Evolutionary conservation across 371 early-diverging fungal genomes (phyloP), one percentile per base, ranked within the genome.

Genomic region (Rhizopus delemar): DNA sequence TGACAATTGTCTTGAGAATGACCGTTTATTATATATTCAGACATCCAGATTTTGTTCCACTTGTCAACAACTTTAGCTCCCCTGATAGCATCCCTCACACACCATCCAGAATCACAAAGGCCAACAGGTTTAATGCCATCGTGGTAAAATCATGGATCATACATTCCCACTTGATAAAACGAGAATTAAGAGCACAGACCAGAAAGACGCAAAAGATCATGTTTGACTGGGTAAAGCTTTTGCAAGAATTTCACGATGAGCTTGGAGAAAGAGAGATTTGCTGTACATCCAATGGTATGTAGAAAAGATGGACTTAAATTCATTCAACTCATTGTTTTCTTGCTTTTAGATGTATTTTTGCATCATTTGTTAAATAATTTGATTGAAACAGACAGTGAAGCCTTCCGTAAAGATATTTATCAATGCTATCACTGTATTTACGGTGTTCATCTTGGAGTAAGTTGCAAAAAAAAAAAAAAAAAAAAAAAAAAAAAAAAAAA

Each of bases 361-460:
- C 63, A 69, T 15, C 63, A 75, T 49, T 41, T 71, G 7, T 38
- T 74, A 22, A 32, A 50, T 0, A 57, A 69, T 2, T 38, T 75
- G 3, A 41, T 57, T 0, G 46, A 59, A 46, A 46, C 65, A 3
- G 63, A 69, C 29, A 53, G 60, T 16, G 38, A 41, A 8, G 46
- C 64, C 16, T 64, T 68, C 13, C 71, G 74, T 13, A 56, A 66
- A 15, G 80, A 80, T 7, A 57, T 86, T 11, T 87, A 85, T 46
- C 90, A 90, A 66, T 84, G 85, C 53, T 88, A 86, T 57, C 82
- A 84, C 56, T 90, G 90, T 51, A 65, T 88, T 4, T 88, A 88
- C 56, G 85, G 85, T 16, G 74, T 86, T 3, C 73, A 75, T 49
- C 64, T 85, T 28, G 77, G 79, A 33, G 86, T 87, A 70, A 61